Percentiles rank a stretch among this genome's conserved stretches.
phyloP scores from a whole-genome alignment of 129 eudicot species.

The Arctium lappa region DNA sequence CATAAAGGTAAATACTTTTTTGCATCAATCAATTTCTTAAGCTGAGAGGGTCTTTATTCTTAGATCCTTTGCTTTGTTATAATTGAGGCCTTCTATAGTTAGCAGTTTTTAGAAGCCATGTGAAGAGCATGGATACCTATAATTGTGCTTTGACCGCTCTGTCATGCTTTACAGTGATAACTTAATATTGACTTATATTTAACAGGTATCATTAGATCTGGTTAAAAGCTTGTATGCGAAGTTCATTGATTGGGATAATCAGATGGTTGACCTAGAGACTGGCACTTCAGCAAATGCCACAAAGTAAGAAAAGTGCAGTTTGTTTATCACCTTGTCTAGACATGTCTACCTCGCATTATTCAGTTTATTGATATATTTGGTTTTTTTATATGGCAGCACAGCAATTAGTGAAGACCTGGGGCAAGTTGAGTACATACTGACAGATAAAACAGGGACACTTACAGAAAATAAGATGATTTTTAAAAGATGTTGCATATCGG shows the following conservation, averaged over 20 bases:
- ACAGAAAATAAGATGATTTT: conserved; percentile 96
- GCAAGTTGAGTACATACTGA: conserved; percentile 97
- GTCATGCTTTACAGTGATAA: neutral
- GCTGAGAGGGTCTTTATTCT: neutral
- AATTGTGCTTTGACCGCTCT: conserved; percentile 5
- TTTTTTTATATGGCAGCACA: conserved; percentile 81
- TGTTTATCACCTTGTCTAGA: neutral
- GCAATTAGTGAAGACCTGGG: conserved; percentile 99
- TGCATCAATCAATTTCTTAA: neutral
- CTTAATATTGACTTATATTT: neutral
- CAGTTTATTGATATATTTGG: conserved; percentile 18
- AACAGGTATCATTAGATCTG: conserved; percentile 92
- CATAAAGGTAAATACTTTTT: conserved; percentile 61
- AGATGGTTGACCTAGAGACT: conserved; percentile 57
- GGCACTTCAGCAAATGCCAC: too few species aligned
- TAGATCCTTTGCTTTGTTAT: neutral
- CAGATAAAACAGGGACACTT: conserved; percentile 98
- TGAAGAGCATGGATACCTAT: neutral
- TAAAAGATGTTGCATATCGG: conserved; percentile 81
- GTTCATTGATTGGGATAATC: conserved; percentile 94
- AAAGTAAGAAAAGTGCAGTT: conserved; percentile 45
- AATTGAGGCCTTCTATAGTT: conserved; percentile 3
- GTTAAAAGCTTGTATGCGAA: conserved; percentile 91
- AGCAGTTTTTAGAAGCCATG: conserved; percentile 3
- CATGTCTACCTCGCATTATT: neutral